Evolutionary conservation across 305 asterid genomes (phyloP).

Genomic region (Fraxinus floribunda): DNA sequence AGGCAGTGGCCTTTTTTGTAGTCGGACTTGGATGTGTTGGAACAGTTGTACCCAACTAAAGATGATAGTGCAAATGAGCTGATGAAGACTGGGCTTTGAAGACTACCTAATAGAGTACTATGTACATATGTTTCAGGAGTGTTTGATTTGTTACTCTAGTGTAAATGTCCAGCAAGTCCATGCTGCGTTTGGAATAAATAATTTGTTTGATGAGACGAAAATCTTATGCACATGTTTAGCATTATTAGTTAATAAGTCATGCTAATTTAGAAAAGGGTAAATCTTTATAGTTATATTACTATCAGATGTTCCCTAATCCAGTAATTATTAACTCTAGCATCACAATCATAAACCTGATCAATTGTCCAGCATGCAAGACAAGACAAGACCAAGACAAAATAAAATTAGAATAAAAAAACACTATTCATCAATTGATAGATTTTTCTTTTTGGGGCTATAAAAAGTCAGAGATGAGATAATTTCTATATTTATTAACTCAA

Average conservation of each 20-base stretch:
- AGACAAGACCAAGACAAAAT: neutral
- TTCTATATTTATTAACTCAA: neutral
- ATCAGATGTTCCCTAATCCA: neutral
- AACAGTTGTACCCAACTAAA: constrained; percentile 62
- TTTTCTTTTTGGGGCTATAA: neutral
- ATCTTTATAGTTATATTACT: neutral
- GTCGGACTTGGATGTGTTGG: constrained; percentile 72
- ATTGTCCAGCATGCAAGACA: neutral
- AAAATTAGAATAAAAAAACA: neutral
- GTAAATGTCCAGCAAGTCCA: constrained; percentile 4
- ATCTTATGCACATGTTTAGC: neutral
- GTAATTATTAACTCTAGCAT: constrained; percentile 14
- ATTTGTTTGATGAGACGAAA: neutral
- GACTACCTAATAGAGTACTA: constrained; percentile 7
- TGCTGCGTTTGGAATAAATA: neutral
- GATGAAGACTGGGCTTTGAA: constrained; percentile 8
- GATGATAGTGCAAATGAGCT: constrained; percentile 14
- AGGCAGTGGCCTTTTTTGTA: constrained; percentile 71
- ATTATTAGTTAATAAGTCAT: constrained; percentile 19
- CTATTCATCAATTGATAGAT: neutral
- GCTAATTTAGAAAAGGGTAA: neutral
- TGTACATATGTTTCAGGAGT: constrained; percentile 13
- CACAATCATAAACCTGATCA: neutral
- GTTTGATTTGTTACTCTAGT: constrained; percentile 15
- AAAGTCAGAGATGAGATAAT: neutral